phyloP scores from a whole-genome alignment of 352 stramenopile species.

The Pythium guiyangense region DNA sequence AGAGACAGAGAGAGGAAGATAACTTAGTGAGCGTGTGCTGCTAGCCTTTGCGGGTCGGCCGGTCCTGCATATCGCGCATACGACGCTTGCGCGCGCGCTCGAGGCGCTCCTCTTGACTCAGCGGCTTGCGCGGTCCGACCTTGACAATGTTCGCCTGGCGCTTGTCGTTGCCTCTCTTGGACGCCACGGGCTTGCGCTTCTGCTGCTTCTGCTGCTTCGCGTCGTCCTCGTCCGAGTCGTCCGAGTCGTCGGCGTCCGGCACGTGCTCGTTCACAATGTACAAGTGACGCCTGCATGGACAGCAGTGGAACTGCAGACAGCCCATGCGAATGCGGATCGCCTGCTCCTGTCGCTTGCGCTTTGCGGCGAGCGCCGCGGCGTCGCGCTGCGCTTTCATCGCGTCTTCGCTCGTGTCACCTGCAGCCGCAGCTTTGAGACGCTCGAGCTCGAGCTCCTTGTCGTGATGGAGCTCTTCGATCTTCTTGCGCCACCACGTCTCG shows the following conservation, averaged over 20 bases:
- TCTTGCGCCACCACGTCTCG: conserved; percentile 58
- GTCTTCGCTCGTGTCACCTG: conserved; percentile 25
- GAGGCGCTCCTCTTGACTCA: conserved; percentile 65
- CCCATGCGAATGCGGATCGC: conserved; percentile 63
- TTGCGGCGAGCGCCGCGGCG: conserved; percentile 20
- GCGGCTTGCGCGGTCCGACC: conserved; percentile 45
- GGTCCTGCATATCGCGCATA: conserved; percentile 64
- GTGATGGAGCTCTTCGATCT: conserved; percentile 42
- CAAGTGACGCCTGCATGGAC: conserved; percentile 46
- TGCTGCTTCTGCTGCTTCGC: conserved; percentile 27
- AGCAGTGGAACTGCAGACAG: conserved; percentile 60
- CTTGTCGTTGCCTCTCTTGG: conserved; percentile 16
- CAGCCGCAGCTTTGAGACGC: conserved; percentile 19
- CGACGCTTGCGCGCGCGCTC: conserved; percentile 58
- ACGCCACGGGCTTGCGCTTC: conserved; percentile 4
- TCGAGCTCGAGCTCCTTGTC: conserved; percentile 42
- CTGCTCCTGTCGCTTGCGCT: conserved; percentile 52
- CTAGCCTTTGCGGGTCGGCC: conserved; percentile 51
- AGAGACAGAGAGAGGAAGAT: too few relatives aligned
- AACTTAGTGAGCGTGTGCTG: neutral
- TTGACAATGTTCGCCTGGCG: conserved; percentile 47
- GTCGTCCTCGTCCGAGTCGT: conserved; percentile 30
- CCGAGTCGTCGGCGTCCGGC: conserved; percentile 21
- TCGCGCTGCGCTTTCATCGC: conserved; percentile 22
- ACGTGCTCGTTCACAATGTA: conserved; percentile 53